Conservation (phyloP, 1,139 yeast genomes). For the Barnettozyma hawaiiensis region DNA sequence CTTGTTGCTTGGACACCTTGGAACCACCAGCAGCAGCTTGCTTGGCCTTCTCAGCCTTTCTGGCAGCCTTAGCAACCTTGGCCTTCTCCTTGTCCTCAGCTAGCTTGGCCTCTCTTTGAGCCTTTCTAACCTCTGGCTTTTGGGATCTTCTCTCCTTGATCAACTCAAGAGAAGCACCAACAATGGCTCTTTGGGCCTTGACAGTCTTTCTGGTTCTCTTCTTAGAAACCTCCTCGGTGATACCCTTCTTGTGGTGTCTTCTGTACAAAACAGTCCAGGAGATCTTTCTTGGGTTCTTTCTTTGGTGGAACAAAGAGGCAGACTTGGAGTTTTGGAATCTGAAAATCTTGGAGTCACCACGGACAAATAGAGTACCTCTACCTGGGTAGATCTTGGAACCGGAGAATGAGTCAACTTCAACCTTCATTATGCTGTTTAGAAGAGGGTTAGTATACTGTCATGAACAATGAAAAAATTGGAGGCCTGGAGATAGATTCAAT, state of each 20-base stretch:
- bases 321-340: constrained; percentile 98
- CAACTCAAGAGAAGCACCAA: constrained; percentile 97
- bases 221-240: constrained; percentile 96
- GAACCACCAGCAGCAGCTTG: constrained; percentile 67
- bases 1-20: constrained; percentile 77
- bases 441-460: constrained; percentile 6
- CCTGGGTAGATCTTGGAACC: constrained; percentile 99
- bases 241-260: constrained; percentile 99
- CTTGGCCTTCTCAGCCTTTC: constrained; percentile 93
- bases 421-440: constrained; percentile 86
- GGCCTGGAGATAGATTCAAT: not conserved
- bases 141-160: constrained; percentile 96
- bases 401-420: constrained; percentile 99
- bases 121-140: constrained; percentile 98
- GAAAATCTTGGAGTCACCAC: constrained; percentile 99
- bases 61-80: constrained; percentile 89
- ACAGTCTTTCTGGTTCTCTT: constrained; percentile 97
- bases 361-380: constrained; percentile 98
- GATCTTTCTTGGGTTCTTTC: constrained; percentile 99
- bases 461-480: not conserved
- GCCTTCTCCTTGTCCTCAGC: constrained; percentile 93
- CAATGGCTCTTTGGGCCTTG: constrained; percentile 98
- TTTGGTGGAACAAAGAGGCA: constrained; percentile 97
- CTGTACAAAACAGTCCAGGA: constrained; percentile 99
- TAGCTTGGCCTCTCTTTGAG: constrained; percentile 89